phyloP scores from a whole-genome alignment of 2,329 filamentous ascomycete genomes.

The Fusarium keratoplasticum region DNA sequence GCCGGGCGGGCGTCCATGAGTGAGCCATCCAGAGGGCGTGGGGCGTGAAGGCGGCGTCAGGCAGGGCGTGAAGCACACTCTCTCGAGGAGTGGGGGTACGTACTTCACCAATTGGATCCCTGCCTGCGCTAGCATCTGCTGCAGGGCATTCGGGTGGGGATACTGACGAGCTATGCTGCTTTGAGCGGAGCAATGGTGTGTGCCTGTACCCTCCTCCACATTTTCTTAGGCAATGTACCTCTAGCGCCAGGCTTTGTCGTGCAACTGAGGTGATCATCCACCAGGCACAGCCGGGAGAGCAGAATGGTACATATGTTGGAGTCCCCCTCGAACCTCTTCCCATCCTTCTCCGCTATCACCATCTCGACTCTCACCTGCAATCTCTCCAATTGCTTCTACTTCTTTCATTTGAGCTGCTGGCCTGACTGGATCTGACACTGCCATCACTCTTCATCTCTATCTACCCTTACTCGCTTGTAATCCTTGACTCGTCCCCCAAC shows the following conservation, averaged over 20 bases:
- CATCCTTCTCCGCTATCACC: constrained; percentile 31
- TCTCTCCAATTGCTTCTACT: constrained; percentile 37
- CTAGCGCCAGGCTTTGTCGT: constrained; percentile 39
- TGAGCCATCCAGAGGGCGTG: constrained; percentile 23
- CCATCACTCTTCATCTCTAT: constrained; percentile 8
- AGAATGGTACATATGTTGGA: constrained; percentile 44
- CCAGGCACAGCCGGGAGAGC: constrained; percentile 44
- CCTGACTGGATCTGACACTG: constrained; percentile 25
- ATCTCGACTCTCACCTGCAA: constrained; percentile 31
- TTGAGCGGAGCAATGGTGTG: constrained; percentile 39
- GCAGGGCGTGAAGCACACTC: constrained; percentile 23
- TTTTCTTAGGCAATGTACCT: constrained; percentile 47
- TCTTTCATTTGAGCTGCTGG: constrained; percentile 26
- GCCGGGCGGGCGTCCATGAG: constrained; percentile 32
- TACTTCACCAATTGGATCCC: constrained; percentile 30
- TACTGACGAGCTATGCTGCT: constrained; percentile 36
- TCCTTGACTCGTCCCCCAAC: constrained; percentile 25
- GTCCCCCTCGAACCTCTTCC: constrained; percentile 40
- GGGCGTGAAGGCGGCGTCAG: constrained; percentile 14
- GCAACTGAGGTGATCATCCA: constrained; percentile 44
- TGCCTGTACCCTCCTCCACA: constrained; percentile 45
- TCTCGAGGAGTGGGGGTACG: constrained; percentile 27
- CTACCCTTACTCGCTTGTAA: constrained; percentile 26
- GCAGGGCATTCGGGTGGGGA: constrained; percentile 42
- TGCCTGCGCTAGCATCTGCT: constrained; percentile 41